Conservation (phyloP, 1,284 basidiomycete genomes). For the Cutaneotrichosporon cavernicola region DNA sequence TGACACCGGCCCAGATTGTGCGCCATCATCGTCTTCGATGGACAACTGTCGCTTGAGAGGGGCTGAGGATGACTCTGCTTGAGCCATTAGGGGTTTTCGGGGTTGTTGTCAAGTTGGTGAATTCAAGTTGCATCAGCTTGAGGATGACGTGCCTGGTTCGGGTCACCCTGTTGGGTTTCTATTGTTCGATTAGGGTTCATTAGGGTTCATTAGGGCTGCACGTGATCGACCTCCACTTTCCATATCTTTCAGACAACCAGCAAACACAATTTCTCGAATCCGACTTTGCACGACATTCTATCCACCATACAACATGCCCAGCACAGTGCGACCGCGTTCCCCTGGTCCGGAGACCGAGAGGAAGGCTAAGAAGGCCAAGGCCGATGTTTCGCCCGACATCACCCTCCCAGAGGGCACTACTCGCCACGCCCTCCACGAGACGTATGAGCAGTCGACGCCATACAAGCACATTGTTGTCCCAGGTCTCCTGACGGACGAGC, state of each 20-base stretch:
- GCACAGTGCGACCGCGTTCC: slow-evolving; percentile 32
- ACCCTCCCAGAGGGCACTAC: slow-evolving; percentile 29
- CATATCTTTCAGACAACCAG: neutral
- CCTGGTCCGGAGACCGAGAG: slow-evolving; percentile 21
- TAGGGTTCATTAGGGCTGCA: slow-evolving; percentile 3
- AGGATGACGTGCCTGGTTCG: neutral
- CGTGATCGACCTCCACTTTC: slow-evolving; percentile 16
- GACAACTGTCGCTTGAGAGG: slow-evolving; percentile 11
- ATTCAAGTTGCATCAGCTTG: neutral
- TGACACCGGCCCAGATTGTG: slow-evolving; percentile 4
- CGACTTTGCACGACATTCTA: neutral
- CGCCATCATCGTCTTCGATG: neutral
- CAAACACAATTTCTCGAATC: slow-evolving; percentile 5
- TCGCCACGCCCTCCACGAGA: slow-evolving; percentile 36
- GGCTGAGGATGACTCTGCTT: slow-evolving; percentile 8
- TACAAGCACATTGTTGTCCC: slow-evolving; percentile 83
- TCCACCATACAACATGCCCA: slow-evolving; percentile 31
- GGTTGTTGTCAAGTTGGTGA: neutral
- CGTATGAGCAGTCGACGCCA: slow-evolving; percentile 65
- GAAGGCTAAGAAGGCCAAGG: slow-evolving; percentile 32
- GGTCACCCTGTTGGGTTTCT: neutral
- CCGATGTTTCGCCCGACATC: slow-evolving; percentile 30
- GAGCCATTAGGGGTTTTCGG: neutral
- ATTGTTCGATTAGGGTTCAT: neutral
- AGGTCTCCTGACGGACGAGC: slow-evolving; percentile 78